Evolutionary conservation across 164 flowering plant genomes (phyloP).

Genomic region (Chloranthus sessilifolius): DNA sequence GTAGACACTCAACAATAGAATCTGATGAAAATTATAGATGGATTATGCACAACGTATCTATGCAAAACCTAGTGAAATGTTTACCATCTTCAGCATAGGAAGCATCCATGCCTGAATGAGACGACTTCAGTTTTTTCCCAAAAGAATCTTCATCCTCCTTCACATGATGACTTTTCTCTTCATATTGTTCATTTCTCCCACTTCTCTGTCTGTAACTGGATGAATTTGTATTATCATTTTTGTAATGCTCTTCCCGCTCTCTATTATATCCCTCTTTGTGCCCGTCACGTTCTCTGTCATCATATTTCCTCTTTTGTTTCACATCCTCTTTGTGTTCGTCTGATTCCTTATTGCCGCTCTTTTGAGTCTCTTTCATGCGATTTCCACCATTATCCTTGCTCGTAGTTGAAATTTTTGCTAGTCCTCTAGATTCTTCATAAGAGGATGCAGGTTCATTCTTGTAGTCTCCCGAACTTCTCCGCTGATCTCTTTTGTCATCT

Average conservation of each 20-base stretch:
- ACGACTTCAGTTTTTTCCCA: conserved; percentile 42
- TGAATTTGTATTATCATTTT: conserved; percentile 3
- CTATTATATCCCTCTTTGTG: conserved; percentile 23
- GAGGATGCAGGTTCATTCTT: conserved; percentile 25
- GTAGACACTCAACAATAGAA: neutral
- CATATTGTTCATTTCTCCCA: conserved; percentile 10
- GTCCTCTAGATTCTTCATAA: conserved; percentile 34
- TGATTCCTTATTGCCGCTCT: conserved; percentile 28
- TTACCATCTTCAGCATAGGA: conserved; percentile 34
- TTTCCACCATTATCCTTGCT: conserved; percentile 26
- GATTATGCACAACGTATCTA: neutral
- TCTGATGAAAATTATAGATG: neutral
- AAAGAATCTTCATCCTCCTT: conserved; percentile 31
- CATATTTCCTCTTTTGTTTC: conserved; percentile 35
- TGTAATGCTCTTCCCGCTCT: conserved; percentile 22
- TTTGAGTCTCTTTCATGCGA: conserved; percentile 30
- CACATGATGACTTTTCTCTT: conserved; percentile 20
- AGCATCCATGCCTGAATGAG: conserved; percentile 21
- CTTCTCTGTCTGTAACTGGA: conserved; percentile 8
- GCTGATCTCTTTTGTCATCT: conserved; percentile 40
- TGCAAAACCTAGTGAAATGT: conserved; percentile 3
- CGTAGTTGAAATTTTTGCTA: conserved; percentile 24
- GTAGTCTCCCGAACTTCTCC: conserved; percentile 36
- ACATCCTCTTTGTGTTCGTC: conserved; percentile 28
- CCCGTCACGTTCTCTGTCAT: conserved; percentile 27